phyloP scores from a whole-genome alignment of 495 filamentous ascomycete species.

The Daldinia caldariorum region DNA sequence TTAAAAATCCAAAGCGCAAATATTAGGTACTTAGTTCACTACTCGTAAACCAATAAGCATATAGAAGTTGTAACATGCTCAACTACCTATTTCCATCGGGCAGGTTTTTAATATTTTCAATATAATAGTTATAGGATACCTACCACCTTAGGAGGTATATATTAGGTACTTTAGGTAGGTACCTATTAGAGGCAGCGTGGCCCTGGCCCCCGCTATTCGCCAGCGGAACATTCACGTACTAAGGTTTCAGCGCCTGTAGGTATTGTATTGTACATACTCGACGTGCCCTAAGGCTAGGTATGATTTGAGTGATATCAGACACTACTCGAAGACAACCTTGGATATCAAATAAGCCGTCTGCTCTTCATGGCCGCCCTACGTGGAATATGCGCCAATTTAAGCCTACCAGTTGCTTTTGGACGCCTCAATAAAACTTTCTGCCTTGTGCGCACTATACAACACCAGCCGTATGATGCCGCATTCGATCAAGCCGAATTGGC shows the following conservation, averaged over 20 bases:
- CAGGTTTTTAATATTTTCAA: too few relatives aligned
- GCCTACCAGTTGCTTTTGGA: neutral
- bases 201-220: neutral
- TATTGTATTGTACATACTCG: too few relatives aligned
- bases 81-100: too few relatives aligned
- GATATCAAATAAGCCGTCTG: neutral
- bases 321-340: neutral
- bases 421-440: conserved; percentile 10
- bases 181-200: neutral
- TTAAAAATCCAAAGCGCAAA: too few relatives aligned
- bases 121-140: too few relatives aligned
- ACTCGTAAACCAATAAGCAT: too few relatives aligned
- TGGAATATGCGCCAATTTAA: neutral
- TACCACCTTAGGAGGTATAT: too few relatives aligned
- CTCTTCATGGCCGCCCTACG: conserved; percentile 9
- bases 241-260: too few relatives aligned
- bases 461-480: conserved; percentile 52
- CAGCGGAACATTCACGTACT: neutral
- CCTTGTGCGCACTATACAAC: conserved; percentile 32
- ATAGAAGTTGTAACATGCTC: too few relatives aligned
- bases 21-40: too few relatives aligned
- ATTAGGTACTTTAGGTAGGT: too few relatives aligned
- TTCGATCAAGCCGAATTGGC: conserved; percentile 68
- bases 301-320: neutral
- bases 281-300: too few relatives aligned